Evolutionary conservation across 495 filamentous ascomycete species (phyloP).

Genomic region (Arthonia radiata): DNA sequence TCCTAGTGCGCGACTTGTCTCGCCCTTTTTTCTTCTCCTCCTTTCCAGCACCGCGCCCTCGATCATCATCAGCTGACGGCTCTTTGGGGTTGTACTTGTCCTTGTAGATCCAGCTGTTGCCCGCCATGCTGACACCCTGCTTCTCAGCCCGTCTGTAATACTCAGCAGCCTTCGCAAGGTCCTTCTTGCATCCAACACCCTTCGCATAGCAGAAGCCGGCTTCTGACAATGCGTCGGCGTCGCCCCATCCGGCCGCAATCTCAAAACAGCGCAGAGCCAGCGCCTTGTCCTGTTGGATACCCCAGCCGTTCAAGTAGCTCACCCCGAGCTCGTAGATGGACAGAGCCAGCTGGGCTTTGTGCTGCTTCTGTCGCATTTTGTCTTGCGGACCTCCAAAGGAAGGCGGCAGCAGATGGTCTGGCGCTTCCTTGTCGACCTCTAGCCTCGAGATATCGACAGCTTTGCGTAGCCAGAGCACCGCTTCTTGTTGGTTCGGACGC

Average conservation of each 20-base stretch:
- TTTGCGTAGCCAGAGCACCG: conserved; percentile 69
- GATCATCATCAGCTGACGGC: conserved; percentile 9
- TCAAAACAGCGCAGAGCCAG: conserved; percentile 84
- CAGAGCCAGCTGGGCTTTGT: conserved; percentile 76
- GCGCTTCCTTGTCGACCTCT: conserved; percentile 64
- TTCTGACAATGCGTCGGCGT: conserved; percentile 8
- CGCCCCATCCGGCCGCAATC: conserved; percentile 49
- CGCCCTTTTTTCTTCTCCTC: conserved; percentile 30
- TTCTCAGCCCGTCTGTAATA: conserved; percentile 77
- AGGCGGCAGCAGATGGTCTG: conserved; percentile 27
- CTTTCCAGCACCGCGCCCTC: conserved; percentile 13
- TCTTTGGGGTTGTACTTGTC: conserved; percentile 56
- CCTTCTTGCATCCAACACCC: conserved; percentile 52
- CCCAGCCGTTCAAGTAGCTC: conserved; percentile 97
- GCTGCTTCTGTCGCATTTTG: conserved; percentile 41
- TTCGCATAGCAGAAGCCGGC: conserved; percentile 17
- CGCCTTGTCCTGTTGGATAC: conserved; percentile 72
- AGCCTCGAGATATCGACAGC: conserved; percentile 44
- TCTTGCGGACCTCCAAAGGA: conserved; percentile 30
- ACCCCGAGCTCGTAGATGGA: conserved; percentile 90
- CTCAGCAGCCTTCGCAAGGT: conserved; percentile 78
- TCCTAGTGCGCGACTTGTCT: conserved; percentile 38
- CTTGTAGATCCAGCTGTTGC: conserved; percentile 96
- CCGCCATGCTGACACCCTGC: conserved; percentile 90
- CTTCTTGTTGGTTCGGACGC: conserved; percentile 70